phyloP scores from a whole-genome alignment of 2,329 filamentous ascomycete species.

The Penicillium sclerotiorum region DNA sequence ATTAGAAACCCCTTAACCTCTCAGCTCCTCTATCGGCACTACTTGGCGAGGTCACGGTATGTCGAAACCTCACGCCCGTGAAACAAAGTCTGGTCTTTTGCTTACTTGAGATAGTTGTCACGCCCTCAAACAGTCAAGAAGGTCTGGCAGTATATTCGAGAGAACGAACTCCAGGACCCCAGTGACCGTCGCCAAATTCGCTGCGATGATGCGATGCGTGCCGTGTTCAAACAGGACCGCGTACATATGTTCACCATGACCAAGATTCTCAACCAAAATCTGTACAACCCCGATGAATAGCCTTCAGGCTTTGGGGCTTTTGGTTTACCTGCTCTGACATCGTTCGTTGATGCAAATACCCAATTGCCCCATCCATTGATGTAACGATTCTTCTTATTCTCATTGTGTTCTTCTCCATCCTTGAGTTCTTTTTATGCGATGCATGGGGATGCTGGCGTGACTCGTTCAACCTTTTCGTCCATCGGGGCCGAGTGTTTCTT shows the following conservation, averaged over 20 bases:
- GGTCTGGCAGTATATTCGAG: conserved; percentile 94
- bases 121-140: conserved; percentile 95
- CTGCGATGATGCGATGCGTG: conserved; percentile 88
- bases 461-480: conserved; percentile 3
- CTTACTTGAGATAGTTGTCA: conserved; percentile 65
- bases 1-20: conserved; percentile 50
- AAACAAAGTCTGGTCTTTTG: neutral
- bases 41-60: conserved; percentile 49
- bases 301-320: neutral
- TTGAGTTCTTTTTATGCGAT: conserved; percentile 25
- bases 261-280: conserved; percentile 85
- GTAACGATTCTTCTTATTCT: conserved; percentile 30
- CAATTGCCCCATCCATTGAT: neutral
- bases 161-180: conserved; percentile 84
- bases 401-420: conserved; percentile 7
- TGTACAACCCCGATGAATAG: conserved; percentile 80
- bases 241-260: conserved; percentile 99
- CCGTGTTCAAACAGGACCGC: conserved; percentile 85
- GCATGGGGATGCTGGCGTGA: conserved; percentile 36
- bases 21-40: conserved; percentile 49
- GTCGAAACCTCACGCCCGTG: conserved; percentile 14
- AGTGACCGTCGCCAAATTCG: conserved; percentile 87
- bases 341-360: neutral
- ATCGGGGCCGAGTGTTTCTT: conserved; percentile 15
- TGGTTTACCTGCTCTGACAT: too few species aligned